These are phyloP conservation scores for Cryphonectria nitschkei DNA, from an alignment of 2,329 filamentous ascomycete genomes.

Conservation along the genomic window DNA sequence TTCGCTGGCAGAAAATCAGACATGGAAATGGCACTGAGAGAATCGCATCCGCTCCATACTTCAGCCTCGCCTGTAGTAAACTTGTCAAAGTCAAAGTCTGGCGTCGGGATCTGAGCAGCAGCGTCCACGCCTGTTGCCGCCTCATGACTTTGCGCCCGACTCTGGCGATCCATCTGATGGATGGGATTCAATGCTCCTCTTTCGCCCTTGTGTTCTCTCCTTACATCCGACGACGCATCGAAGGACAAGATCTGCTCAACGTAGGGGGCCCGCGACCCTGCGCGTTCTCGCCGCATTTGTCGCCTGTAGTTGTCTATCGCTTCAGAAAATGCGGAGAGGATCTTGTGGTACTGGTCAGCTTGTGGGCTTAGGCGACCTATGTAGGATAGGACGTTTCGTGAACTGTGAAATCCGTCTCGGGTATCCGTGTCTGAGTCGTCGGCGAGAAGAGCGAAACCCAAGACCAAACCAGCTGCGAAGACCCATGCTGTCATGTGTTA, in stretches of 20 bases:
- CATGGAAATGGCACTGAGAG: constrained; percentile 12
- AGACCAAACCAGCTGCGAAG: constrained; percentile 27
- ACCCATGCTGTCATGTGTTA: constrained; percentile 18
- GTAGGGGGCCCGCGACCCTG: constrained; percentile 3
- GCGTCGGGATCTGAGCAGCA: constrained; percentile 12
- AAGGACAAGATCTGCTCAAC: constrained; percentile 23
- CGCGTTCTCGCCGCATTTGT: constrained; percentile 13
- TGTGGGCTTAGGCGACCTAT: constrained; percentile 29
- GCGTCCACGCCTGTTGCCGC: not conserved
- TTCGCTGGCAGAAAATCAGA: constrained; percentile 21
- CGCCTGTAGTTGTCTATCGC: constrained; percentile 27
- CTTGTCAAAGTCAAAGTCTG: constrained; percentile 14
- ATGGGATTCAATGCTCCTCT: not conserved
- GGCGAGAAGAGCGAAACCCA: constrained; percentile 27
- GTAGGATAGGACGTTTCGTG: constrained; percentile 17
- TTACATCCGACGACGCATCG: constrained; percentile 17
- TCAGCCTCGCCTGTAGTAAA: constrained; percentile 1
- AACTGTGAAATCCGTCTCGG: constrained; percentile 28
- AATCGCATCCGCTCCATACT: constrained; percentile 19
- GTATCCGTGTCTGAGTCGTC: constrained; percentile 29
- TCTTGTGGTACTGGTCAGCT: constrained; percentile 31
- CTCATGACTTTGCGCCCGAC: not conserved
- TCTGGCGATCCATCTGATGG: not conserved
- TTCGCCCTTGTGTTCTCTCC: not conserved
- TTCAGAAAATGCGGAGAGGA: constrained; percentile 29